A percentile compares a stretch with the other conserved stretches of the same genome.
These are phyloP conservation scores for Pseudogymnoascus sp. DNA, from an alignment of 2,329 filamentous ascomycete genomes.

Conservation along the genomic window DNA sequence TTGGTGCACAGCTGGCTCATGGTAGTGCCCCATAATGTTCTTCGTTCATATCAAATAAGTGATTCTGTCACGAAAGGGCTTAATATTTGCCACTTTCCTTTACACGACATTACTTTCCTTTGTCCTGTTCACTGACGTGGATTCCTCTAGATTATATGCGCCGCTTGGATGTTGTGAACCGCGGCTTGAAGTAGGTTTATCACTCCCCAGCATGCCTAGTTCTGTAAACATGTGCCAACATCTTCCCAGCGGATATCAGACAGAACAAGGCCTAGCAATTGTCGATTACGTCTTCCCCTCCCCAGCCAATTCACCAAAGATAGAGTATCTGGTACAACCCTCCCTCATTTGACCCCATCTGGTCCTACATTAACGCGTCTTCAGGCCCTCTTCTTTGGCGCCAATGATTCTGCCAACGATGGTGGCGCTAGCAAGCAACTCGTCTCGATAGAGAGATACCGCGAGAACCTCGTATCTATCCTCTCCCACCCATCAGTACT, in stretches of 20 bases:
- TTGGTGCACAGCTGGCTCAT: constrained; percentile 60
- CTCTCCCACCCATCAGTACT: constrained; percentile 62
- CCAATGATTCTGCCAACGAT: constrained; percentile 77
- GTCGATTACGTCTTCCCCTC: constrained; percentile 65
- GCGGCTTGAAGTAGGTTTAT: constrained; percentile 59
- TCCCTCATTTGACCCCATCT: background rate
- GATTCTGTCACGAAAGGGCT: background rate
- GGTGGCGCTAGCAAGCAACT: constrained; percentile 61
- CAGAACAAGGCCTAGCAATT: constrained; percentile 62
- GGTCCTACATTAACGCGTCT: constrained; percentile 13
- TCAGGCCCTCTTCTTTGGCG: constrained; percentile 65
- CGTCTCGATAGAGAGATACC: constrained; percentile 66
- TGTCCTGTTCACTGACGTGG: background rate
- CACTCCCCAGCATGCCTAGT: constrained; percentile 14
- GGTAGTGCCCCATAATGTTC: constrained; percentile 40
- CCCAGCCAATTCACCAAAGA: constrained; percentile 47
- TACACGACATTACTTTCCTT: background rate
- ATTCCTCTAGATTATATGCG: constrained; percentile 58
- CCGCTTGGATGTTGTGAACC: constrained; percentile 77
- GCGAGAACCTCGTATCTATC: constrained; percentile 63
- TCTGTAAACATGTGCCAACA: background rate
- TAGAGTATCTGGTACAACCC: constrained; percentile 58
- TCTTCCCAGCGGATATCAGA: constrained; percentile 63
- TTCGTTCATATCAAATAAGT: background rate
- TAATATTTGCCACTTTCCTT: background rate